A percentile compares a stretch with the other conserved stretches of the same genome.
These are phyloP conservation scores for Candida frijolesensis DNA, from an alignment of 1,139 yeast species.

Conservation along the genomic window DNA sequence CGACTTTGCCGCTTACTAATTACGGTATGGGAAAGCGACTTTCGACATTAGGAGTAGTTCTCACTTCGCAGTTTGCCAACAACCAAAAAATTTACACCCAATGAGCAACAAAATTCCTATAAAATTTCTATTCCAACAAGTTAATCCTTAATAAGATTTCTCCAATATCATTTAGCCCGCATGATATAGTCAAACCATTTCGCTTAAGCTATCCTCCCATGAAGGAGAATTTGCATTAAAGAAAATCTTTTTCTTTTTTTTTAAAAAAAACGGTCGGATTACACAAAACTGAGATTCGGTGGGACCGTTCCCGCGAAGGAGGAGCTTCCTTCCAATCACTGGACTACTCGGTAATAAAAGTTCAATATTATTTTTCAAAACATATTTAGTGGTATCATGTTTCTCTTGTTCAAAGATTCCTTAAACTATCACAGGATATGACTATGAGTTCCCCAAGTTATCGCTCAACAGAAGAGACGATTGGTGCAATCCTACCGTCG, in stretches of 20 bases:
- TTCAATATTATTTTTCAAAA: background rate
- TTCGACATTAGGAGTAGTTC: too few relatives aligned
- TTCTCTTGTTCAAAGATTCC: background rate
- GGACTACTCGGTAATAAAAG: background rate
- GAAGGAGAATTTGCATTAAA: background rate
- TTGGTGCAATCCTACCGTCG: slow-evolving; percentile 41
- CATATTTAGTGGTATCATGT: background rate
- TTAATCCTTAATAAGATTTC: too few relatives aligned
- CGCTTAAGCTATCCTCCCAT: too few relatives aligned
- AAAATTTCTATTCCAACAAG: background rate
- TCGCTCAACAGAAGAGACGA: slow-evolving; percentile 14
- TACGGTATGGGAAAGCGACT: too few relatives aligned
- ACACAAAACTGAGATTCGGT: background rate
- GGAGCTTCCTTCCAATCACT: too few relatives aligned
- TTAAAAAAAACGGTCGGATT: background rate
- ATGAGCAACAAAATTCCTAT: background rate
- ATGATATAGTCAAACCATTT: too few relatives aligned
- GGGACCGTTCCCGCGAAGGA: background rate
- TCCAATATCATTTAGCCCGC: too few relatives aligned
- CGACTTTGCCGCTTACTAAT: too few relatives aligned
- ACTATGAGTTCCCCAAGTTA: background rate
- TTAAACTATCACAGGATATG: background rate
- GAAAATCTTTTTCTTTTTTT: background rate
- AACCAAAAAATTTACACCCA: background rate
- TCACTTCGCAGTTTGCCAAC: background rate